Evolutionary conservation across 2,329 filamentous ascomycete genomes (phyloP), one percentile per base, ranked within the genome.

Genomic region (Chaetomium olivaceum): DNA sequence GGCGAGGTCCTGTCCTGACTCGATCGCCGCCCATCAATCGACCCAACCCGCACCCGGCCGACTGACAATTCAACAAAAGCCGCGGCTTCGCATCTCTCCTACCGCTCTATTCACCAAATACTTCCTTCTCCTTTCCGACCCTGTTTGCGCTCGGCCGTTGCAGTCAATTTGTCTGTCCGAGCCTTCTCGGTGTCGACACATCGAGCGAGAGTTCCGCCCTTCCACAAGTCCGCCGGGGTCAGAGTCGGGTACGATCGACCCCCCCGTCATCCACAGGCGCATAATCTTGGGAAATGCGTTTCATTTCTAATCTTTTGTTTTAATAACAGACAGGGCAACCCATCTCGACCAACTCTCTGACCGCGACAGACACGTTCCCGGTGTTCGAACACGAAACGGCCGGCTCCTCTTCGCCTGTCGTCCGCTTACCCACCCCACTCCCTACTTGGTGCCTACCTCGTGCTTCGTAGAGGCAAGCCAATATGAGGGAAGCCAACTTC

Each of bases 401-500:
- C 63, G 27, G 27, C 8, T 23, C 33, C 33, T 36, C 33, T 31
- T 39, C 33, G 11, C 39, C 19, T 43, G 56, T 55, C 36, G 23
- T 29, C 59, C 59, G 50, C 58, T 50, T 39, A 36, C 36, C 33
- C 63, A 39, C 61, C 25, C 68, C 69, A n/a, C 64, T 67, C 67
- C 70, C 68, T 63, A 64, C 64, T 71, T 71, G 70, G 72, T 68
- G 71, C 70, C 70, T 66, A 69, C 70, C 71, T 68, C 71, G 65
- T 70, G 67, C 50, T 64, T 61, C 69, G 65, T 71, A 68, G 72
- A 70, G 72, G 72, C 69, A 68, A 72, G 66, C 70, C 86, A 94
- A 79, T 80, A 99, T 99, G 95, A 92, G 95, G 83, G 95, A 99
- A 87, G 93, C 97, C 82, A 98, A 98, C 81, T 98, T 98, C 82